Conservation (phyloP, 495 filamentous ascomycete species). For the Astrothelium macrocarpum region DNA sequence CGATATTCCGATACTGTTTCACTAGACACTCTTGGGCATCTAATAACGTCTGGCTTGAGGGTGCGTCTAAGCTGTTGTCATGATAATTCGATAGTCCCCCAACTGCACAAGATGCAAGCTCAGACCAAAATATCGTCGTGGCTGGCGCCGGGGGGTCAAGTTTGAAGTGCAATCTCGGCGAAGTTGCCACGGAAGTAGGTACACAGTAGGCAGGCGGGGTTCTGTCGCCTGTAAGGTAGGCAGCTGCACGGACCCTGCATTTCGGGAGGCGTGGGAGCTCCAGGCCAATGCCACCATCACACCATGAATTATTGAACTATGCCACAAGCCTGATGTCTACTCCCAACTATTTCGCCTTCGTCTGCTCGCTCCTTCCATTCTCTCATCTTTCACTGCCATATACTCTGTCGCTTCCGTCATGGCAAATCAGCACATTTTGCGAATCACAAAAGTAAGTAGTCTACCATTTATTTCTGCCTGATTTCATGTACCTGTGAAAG, state of each 20-base stretch:
- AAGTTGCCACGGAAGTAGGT: neutral
- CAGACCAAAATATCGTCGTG: neutral
- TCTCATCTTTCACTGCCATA: neutral
- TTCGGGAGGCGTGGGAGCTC: neutral
- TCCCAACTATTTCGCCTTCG: neutral
- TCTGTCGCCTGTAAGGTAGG: neutral
- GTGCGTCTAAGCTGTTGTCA: too few relatives aligned
- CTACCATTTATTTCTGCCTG: constrained; percentile 13
- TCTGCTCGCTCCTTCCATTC: neutral
- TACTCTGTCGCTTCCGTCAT: constrained; percentile 32
- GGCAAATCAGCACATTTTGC: constrained; percentile 77
- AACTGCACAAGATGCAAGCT: neutral
- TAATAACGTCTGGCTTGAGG: too few relatives aligned
- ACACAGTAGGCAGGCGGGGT: neutral
- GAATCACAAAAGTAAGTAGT: constrained; percentile 70
- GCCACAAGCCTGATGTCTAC: neutral
- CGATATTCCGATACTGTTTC: too few relatives aligned
- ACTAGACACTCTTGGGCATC: too few relatives aligned
- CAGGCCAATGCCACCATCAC: neutral
- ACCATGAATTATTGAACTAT: neutral
- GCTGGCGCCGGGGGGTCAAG: neutral
- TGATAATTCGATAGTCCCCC: too few relatives aligned
- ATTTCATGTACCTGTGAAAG: constrained; percentile 1
- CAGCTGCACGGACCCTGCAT: constrained; percentile 5
- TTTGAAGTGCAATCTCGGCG: neutral